Percentiles rank a stretch among this genome's conserved stretches.
phyloP scores from a whole-genome alignment of 225 moss, liverwort and hornwort genomes.

The Thuidium tamariscinum region DNA sequence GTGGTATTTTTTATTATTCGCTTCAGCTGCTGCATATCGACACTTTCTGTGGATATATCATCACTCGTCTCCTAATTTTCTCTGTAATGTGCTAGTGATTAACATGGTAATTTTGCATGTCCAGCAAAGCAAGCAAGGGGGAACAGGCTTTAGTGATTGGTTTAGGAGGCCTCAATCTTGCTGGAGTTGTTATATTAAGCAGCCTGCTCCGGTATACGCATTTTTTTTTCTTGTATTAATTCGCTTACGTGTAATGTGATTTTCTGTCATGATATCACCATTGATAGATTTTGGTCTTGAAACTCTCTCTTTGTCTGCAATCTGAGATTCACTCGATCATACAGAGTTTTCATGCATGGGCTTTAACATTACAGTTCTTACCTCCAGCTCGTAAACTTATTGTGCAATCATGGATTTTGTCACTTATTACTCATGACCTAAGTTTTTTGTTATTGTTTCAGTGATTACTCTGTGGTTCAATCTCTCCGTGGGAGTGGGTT shows the following conservation, averaged over 20 bases:
- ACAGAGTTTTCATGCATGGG: neutral
- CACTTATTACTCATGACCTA: neutral
- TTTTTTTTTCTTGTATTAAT: neutral
- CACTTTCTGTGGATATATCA: neutral
- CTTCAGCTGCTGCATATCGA: neutral
- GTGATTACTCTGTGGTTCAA: constrained; percentile 73
- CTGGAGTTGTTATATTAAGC: constrained; percentile 81
- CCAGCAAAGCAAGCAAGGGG: constrained; percentile 65
- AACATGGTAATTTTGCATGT: neutral
- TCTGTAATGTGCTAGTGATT: neutral
- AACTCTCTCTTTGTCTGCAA: neutral
- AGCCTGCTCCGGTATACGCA: constrained; percentile 60
- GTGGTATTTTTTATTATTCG: neutral
- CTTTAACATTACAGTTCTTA: neutral
- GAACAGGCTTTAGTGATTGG: constrained; percentile 75
- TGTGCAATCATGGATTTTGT: neutral
- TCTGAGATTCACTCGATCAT: neutral
- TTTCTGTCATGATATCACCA: neutral
- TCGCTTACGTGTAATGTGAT: neutral
- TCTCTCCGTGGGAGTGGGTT: constrained; percentile 80
- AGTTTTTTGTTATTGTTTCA: constrained; percentile 19
- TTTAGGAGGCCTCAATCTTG: constrained; percentile 75
- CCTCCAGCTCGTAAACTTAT: neutral
- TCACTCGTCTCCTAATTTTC: neutral
- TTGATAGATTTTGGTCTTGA: neutral